Conservation (phyloP, 345 rosid species). For the Arabis alpina region DNA sequence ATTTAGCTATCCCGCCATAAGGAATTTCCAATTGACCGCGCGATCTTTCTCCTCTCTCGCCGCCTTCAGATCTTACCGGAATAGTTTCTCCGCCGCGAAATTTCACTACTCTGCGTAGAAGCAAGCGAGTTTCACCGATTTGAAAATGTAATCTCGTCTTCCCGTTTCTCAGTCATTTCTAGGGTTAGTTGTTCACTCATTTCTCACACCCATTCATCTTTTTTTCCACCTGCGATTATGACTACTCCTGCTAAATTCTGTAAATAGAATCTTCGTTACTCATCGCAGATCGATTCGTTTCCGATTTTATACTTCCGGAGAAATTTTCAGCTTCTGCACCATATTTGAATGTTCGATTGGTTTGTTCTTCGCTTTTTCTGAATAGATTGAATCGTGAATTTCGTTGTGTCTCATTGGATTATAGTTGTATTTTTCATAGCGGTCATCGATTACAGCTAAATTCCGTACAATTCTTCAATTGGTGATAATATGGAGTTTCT, state of each 20-base stretch:
- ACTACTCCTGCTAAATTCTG: no score
- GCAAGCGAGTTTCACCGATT: conserved; percentile 6
- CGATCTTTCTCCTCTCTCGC: conserved; percentile 5
- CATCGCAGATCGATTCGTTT: conserved; percentile 13
- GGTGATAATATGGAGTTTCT: conserved; percentile 10
- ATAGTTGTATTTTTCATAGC: background rate
- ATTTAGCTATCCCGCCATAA: conserved; percentile 15
- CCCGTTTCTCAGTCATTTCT: conserved; percentile 16
- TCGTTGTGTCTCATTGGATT: background rate
- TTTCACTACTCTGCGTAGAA: background rate
- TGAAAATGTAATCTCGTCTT: conserved; percentile 15
- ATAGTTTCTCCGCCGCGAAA: conserved; percentile 2
- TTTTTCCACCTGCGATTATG: no score
- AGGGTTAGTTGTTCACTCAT: no score
- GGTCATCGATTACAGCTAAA: background rate
- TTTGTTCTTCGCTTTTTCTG: background rate
- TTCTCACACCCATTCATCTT: no score
- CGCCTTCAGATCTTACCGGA: conserved; percentile 15
- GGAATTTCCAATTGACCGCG: background rate
- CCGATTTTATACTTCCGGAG: background rate
- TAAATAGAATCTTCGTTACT: conserved; percentile 15
- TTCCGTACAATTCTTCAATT: background rate
- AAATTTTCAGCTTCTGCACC: conserved; percentile 7
- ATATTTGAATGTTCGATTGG: conserved; percentile 1
- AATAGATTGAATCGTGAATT: background rate